Evolutionary conservation across 345 rosid species (phyloP), one percentile per base, ranked within the genome.

Genomic region (Lenwebbia sp.): DNA sequence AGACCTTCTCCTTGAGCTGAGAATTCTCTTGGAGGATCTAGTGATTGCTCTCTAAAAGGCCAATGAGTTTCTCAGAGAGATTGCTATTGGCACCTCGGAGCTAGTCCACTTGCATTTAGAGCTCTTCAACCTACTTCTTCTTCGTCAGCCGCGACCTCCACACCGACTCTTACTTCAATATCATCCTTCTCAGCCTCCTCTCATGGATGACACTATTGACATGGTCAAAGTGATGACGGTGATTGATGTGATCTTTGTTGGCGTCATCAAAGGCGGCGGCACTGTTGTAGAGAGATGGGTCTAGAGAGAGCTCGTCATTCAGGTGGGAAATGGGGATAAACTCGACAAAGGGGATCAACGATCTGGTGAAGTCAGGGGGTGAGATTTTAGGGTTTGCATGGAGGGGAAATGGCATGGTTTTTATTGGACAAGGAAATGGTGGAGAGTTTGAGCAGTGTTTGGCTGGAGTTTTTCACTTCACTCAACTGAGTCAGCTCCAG

Each of bases 161-260:
- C 25, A 98, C 96, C 10, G 96, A 94, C 90, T 95, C 99, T 50
- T 95, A 85, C 91, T 96, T 96, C 12, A 96, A 95, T 65, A 92
- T 90, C 91, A 92, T 93, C 90, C 96, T 92, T 86, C 92, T 96
- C 23, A 90, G 88, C 86, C 93, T 92, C 88, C 86, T 95, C 84
- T 93, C 98, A 17, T 92, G 88, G 54, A 87, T 30, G 28, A 78
- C 78, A 14, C 85, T 86, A 14, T 84, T 76, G 17, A 86, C 70
- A 44, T 51, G 85, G 65, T 83, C 81, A 85, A 83, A 83, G 86
- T 86, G 83, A 90, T 84, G 70, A 84, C 89, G 25, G 56, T 84
- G 82, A 83, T 84, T 82, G 82, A 41, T 30, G 30, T 56, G 76
- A 22, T 51, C 44, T 49, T 13, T 37, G n/a, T n/a, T 44, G 49